phyloP scores from a whole-genome alignment of 2,329 filamentous ascomycete species.

The Epichloe gansuensis region DNA sequence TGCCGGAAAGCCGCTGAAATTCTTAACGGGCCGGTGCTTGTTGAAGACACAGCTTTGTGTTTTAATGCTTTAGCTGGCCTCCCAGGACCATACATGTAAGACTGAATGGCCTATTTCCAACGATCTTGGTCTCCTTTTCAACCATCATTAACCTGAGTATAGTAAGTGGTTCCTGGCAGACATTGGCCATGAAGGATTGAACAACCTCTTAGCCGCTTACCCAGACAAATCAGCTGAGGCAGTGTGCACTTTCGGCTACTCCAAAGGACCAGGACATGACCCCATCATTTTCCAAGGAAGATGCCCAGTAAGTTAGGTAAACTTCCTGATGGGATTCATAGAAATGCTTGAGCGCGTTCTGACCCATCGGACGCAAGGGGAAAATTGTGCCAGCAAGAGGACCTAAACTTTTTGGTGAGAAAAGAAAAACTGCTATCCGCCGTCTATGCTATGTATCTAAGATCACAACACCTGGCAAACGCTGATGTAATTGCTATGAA shows the following conservation, averaged over 20 bases:
- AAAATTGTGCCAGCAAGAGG: slow-evolving; percentile 79
- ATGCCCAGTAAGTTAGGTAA: slow-evolving; percentile 50
- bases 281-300: slow-evolving; percentile 84
- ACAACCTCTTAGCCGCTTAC: slow-evolving; percentile 81
- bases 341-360: neutral
- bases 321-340: neutral
- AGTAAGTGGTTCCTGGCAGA: slow-evolving; percentile 91
- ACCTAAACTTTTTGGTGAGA: slow-evolving; percentile 67
- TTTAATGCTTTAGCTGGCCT: slow-evolving; percentile 86
- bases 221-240: slow-evolving; percentile 85
- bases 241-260: slow-evolving; percentile 93
- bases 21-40: slow-evolving; percentile 77
- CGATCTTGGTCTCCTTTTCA: slow-evolving; percentile 10
- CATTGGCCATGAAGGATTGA: slow-evolving; percentile 73
- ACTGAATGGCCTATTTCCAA: neutral
- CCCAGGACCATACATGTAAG: slow-evolving; percentile 90
- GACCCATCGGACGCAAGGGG: slow-evolving; percentile 28
- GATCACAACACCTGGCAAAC: neutral
- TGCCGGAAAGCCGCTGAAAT: slow-evolving; percentile 67
- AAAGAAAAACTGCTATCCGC: neutral
- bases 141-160: neutral
- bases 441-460: neutral
- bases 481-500: neutral
- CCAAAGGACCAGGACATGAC: slow-evolving; percentile 69
- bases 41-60: slow-evolving; percentile 91